A percentile compares a stretch with the other conserved stretches of the same genome.
phyloP scores from a whole-genome alignment of 352 stramenopile species.

The Peronospora farinosa region DNA sequence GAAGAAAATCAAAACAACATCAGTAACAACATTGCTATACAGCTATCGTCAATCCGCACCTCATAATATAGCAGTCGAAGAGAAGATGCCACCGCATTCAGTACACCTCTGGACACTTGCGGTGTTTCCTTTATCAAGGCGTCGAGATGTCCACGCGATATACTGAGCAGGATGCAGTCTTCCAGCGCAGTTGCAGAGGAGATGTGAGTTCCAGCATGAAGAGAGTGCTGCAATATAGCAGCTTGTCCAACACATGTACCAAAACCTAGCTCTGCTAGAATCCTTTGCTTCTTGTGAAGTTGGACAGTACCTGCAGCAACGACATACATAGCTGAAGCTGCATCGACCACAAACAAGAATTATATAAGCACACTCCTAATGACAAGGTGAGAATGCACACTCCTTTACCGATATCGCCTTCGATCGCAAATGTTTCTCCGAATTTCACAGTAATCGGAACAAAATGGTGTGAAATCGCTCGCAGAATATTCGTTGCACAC shows the following conservation, averaged over 20 bases:
- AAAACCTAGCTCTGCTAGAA: conserved; percentile 59
- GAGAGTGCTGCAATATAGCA: conserved; percentile 54
- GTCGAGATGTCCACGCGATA: conserved; percentile 61
- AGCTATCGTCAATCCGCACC: conserved; percentile 25
- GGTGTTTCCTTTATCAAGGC: conserved; percentile 67
- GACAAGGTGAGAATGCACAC: not conserved
- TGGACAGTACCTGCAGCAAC: conserved; percentile 66
- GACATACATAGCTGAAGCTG: conserved; percentile 75
- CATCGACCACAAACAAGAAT: conserved; percentile 1
- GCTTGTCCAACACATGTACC: conserved; percentile 75
- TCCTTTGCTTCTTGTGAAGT: conserved; percentile 63
- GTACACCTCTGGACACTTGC: conserved; percentile 63
- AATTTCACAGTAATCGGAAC: conserved; percentile 41
- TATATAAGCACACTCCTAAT: not conserved
- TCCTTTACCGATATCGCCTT: conserved; percentile 50
- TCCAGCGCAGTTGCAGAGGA: conserved; percentile 61
- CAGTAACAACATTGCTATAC: not conserved
- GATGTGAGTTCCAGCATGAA: conserved; percentile 64
- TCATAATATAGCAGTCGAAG: conserved; percentile 75
- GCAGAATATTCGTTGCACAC: conserved; percentile 71
- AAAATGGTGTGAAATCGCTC: conserved; percentile 74
- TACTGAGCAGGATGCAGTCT: conserved; percentile 67
- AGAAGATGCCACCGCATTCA: conserved; percentile 71
- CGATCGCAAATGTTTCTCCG: conserved; percentile 56
- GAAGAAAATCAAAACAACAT: not conserved